Conservation (phyloP, 2,329 filamentous ascomycete genomes). For the Phaeoacremonium minimum region DNA sequence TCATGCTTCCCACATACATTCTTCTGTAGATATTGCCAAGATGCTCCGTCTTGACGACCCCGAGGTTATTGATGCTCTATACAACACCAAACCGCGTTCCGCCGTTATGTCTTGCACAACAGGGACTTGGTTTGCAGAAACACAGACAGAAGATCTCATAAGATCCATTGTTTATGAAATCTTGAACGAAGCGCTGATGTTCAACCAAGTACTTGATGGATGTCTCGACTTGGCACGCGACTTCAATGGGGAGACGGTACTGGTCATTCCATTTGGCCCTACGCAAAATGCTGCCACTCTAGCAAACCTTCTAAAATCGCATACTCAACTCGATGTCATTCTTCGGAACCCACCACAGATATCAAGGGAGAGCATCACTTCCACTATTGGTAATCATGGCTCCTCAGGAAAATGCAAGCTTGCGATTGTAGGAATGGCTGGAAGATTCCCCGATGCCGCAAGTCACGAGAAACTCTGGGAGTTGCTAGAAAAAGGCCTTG, state of each 20-base stretch:
- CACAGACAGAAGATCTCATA: slow-evolving; percentile 35
- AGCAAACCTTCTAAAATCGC: slow-evolving; percentile 32
- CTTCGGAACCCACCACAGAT: slow-evolving; percentile 31
- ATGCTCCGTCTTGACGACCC: slow-evolving; percentile 39
- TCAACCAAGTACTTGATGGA: slow-evolving; percentile 42
- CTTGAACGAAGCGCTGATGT: slow-evolving; percentile 42
- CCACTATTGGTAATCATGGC: slow-evolving; percentile 42
- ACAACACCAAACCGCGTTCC: slow-evolving; percentile 36
- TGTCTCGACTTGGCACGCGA: slow-evolving; percentile 36
- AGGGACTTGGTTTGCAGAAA: slow-evolving; percentile 34
- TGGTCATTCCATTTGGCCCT: slow-evolving; percentile 46
- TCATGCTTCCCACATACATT: slow-evolving; percentile 51
- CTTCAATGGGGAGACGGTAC: slow-evolving; percentile 32
- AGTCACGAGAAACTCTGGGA: slow-evolving; percentile 72
- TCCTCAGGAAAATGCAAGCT: slow-evolving; percentile 58
- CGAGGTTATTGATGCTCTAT: slow-evolving; percentile 30
- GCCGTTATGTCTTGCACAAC: slow-evolving; percentile 47
- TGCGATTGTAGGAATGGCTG: slow-evolving; percentile 80
- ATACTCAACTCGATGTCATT: slow-evolving; percentile 37
- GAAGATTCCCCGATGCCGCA: slow-evolving; percentile 70
- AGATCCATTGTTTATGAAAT: slow-evolving; percentile 41
- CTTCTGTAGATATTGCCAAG: slow-evolving; percentile 33
- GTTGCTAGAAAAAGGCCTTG: slow-evolving; percentile 67
- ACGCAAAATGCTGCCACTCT: slow-evolving; percentile 44
- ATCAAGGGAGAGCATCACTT: slow-evolving; percentile 24